Evolutionary conservation across 768 basidiomycete species (phyloP).

Genomic region (Mycena vulgaris): DNA sequence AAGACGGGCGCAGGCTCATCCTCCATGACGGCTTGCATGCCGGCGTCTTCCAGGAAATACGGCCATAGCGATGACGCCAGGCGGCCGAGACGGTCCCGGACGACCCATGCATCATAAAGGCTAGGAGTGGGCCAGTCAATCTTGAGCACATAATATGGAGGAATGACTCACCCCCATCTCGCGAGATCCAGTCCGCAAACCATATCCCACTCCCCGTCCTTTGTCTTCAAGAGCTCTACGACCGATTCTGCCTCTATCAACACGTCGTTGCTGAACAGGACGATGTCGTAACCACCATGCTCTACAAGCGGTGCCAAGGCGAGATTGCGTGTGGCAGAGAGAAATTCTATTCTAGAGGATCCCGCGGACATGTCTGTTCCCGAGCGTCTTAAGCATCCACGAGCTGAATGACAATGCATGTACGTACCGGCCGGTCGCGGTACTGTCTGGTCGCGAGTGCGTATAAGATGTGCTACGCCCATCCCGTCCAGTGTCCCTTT

Average conservation of each 20-base stretch:
- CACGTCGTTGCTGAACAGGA: slow-evolving; percentile 62
- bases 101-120: slow-evolving; percentile 56
- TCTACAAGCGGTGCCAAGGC: slow-evolving; percentile 57
- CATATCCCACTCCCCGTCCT: slow-evolving; percentile 58
- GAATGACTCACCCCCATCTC: slow-evolving; percentile 42
- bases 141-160: not conserved
- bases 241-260: slow-evolving; percentile 57
- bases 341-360: slow-evolving; percentile 52
- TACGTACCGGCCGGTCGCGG: slow-evolving; percentile 36
- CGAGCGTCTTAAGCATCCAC: not conserved
- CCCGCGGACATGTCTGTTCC: slow-evolving; percentile 40
- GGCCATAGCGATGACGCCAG: slow-evolving; percentile 55
- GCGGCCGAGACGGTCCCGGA: slow-evolving; percentile 52
- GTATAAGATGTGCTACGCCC: slow-evolving; percentile 48
- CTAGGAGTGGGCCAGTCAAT: slow-evolving; percentile 30
- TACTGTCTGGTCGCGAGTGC: slow-evolving; percentile 46
- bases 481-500: slow-evolving; percentile 43
- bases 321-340: slow-evolving; percentile 56
- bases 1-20: slow-evolving; percentile 61
- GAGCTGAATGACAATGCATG: not conserved
- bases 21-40: slow-evolving; percentile 50
- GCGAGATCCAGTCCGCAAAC: slow-evolving; percentile 60
- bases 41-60: slow-evolving; percentile 57
- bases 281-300: slow-evolving; percentile 54
- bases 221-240: slow-evolving; percentile 56